A percentile compares a stretch with the other conserved stretches of the same genome.
phyloP scores from a whole-genome alignment of 2,329 filamentous ascomycete species.

The Aspergillus fructus region DNA sequence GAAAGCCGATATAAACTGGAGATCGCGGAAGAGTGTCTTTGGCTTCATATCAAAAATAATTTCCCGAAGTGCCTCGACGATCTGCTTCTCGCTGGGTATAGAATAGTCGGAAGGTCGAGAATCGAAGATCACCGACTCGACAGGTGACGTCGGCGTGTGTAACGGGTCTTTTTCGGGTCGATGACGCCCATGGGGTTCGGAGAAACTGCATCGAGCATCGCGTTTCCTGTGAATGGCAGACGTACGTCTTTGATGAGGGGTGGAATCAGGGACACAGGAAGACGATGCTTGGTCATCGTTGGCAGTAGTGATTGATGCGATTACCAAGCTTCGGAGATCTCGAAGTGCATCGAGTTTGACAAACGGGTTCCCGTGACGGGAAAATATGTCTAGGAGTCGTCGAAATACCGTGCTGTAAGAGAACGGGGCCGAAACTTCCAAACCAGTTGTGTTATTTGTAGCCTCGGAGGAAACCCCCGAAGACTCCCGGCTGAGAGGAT shows the following conservation, averaged over 20 bases:
- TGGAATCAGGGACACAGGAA: slow-evolving; percentile 2
- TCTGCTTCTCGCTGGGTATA: slow-evolving; percentile 59
- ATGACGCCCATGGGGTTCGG: slow-evolving; percentile 21
- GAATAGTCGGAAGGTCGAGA: slow-evolving; percentile 45
- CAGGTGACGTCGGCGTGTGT: slow-evolving; percentile 24
- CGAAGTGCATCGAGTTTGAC: slow-evolving; percentile 79
- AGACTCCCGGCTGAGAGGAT: slow-evolving; percentile 16
- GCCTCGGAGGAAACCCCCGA: background rate
- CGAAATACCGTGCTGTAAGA: slow-evolving; percentile 79
- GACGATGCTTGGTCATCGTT: slow-evolving; percentile 36
- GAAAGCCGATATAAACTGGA: slow-evolving; percentile 69
- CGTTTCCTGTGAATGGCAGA: slow-evolving; percentile 16
- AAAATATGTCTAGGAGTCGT: slow-evolving; percentile 79
- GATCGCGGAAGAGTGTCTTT: slow-evolving; percentile 75
- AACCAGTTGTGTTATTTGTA: background rate
- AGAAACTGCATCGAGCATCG: slow-evolving; percentile 33
- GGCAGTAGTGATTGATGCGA: slow-evolving; percentile 67
- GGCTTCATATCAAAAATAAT: slow-evolving; percentile 72
- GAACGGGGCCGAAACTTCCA: slow-evolving; percentile 53
- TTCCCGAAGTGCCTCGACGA: slow-evolving; percentile 65
- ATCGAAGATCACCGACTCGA: slow-evolving; percentile 32
- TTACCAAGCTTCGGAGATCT: slow-evolving; percentile 78
- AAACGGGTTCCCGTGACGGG: slow-evolving; percentile 83
- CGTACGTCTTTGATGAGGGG: slow-evolving; percentile 7
- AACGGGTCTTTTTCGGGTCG: slow-evolving; percentile 18